Percentiles rank a stretch among this genome's conserved stretches.
Evolutionary conservation across 257 asterid genomes (phyloP).

Genomic region (Anisodus acutangulus): DNA sequence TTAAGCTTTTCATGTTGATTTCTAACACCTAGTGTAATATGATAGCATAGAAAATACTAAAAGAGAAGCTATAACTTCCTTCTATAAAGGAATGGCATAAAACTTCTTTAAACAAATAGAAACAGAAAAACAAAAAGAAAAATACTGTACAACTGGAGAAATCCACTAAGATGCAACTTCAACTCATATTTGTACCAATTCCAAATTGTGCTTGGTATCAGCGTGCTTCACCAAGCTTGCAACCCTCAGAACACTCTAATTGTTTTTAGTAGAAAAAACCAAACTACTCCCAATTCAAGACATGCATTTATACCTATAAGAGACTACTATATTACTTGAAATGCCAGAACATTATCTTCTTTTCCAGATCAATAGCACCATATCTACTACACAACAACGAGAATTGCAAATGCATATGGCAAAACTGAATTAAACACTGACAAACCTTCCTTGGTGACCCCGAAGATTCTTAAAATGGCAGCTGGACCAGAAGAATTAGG

Average conservation of each 20-base stretch:
- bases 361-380: neutral
- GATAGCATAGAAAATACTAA: neutral
- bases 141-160: neutral
- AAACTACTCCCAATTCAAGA: neutral
- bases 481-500: slow-evolving; percentile 78
- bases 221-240: neutral
- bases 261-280: neutral
- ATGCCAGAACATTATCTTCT: neutral
- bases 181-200: slow-evolving; percentile 9
- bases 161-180: slow-evolving; percentile 2
- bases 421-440: slow-evolving; percentile 23
- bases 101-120: neutral
- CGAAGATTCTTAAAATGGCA: slow-evolving; percentile 87
- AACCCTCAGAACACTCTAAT: neutral
- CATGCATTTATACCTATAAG: neutral
- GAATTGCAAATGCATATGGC: neutral
- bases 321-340: neutral
- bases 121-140: neutral
- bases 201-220: neutral
- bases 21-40: slow-evolving; percentile 5
- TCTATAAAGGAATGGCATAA: slow-evolving; percentile 11
- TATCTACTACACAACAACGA: neutral
- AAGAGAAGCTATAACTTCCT: neutral
- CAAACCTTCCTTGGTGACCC: slow-evolving; percentile 90
- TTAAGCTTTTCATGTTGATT: slow-evolving; percentile 1